A percentile compares a stretch with the other conserved stretches of the same genome.
These are phyloP conservation scores for Curvularia sp. DNA, from an alignment of 2,329 filamentous ascomycete genomes.

Conservation along the genomic window DNA sequence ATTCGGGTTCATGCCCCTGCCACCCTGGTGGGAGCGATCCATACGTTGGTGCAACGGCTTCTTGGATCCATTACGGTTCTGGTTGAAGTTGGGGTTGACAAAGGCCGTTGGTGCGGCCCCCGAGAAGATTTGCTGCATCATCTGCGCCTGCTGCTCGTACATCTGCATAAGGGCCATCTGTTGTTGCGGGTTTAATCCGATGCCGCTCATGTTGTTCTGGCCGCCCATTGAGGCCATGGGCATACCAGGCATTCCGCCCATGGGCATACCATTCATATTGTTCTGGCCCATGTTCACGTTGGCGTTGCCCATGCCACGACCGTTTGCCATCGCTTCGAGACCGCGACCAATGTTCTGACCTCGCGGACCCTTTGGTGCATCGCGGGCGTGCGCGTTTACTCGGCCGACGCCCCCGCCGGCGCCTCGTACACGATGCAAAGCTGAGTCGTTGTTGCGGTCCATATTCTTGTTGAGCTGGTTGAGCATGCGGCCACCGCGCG, in stretches of 20 bases:
- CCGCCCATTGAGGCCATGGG: conserved; percentile 42
- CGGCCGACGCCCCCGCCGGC: conserved; percentile 77
- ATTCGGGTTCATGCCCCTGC: conserved; percentile 58
- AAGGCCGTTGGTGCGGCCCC: conserved; percentile 57
- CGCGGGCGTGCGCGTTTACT: conserved; percentile 78
- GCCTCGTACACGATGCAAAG: conserved; percentile 78
- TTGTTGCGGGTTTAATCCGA: conserved; percentile 68
- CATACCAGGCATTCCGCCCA: conserved; percentile 45
- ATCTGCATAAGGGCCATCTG: conserved; percentile 78
- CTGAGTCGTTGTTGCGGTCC: conserved; percentile 77
- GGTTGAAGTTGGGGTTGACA: conserved; percentile 63
- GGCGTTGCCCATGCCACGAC: conserved; percentile 49
- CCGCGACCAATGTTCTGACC: conserved; percentile 52
- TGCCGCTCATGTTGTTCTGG: conserved; percentile 58
- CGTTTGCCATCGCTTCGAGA: conserved; percentile 48
- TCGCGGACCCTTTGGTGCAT: conserved; percentile 75
- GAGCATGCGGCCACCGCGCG: conserved; percentile 75
- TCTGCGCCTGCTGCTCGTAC: conserved; percentile 82
- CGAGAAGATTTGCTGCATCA: conserved; percentile 51
- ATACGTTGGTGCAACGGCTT: conserved; percentile 79
- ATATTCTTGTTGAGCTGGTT: conserved; percentile 84
- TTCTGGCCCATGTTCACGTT: conserved; percentile 44
- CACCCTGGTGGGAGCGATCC: conserved; percentile 45
- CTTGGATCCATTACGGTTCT: conserved; percentile 46
- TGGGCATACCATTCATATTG: conserved; percentile 42